Conservation (phyloP, 1,284 basidiomycete genomes). For the Jaminaea rosea region DNA sequence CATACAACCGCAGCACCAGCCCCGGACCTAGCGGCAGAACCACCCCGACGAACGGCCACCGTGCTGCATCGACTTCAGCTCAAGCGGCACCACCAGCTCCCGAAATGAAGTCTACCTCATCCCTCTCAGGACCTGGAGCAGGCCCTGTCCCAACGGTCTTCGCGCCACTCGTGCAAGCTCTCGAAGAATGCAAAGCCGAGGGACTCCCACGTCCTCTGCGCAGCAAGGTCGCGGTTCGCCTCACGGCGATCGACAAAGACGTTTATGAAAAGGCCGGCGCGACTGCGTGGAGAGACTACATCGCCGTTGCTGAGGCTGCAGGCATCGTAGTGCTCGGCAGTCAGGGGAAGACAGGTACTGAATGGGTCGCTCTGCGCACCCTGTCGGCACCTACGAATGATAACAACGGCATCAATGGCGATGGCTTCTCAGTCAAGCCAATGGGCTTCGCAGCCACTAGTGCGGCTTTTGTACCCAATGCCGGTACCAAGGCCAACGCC, state of each 20-base stretch:
- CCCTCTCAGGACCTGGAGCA: constrained; percentile 5
- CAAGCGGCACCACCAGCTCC: too few relatives aligned
- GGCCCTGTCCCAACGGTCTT: constrained; percentile 13
- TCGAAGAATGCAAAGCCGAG: constrained; percentile 27
- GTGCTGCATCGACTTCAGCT: too few relatives aligned
- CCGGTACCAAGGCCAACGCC: background rate
- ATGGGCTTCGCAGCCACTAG: background rate
- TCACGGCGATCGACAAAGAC: constrained; percentile 15
- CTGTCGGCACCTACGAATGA: background rate
- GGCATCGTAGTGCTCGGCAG: constrained; percentile 28
- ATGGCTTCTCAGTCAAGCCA: too few relatives aligned
- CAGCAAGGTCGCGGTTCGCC: constrained; percentile 17
- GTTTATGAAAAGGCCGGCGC: constrained; percentile 31
- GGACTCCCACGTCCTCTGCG: constrained; percentile 25
- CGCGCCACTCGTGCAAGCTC: constrained; percentile 20
- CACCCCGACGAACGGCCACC: background rate
- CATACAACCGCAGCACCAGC: background rate
- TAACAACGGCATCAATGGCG: too few relatives aligned
- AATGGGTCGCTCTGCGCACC: constrained; percentile 28
- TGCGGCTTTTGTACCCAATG: background rate
- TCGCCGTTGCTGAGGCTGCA: constrained; percentile 29
- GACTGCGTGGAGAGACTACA: constrained; percentile 29
- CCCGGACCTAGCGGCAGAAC: background rate
- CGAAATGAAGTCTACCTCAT: background rate
- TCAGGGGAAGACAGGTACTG: constrained; percentile 16